Base-by-base conservation (phyloP, 2,329 filamentous ascomycete species). In the Cadophora gregata region DNA sequence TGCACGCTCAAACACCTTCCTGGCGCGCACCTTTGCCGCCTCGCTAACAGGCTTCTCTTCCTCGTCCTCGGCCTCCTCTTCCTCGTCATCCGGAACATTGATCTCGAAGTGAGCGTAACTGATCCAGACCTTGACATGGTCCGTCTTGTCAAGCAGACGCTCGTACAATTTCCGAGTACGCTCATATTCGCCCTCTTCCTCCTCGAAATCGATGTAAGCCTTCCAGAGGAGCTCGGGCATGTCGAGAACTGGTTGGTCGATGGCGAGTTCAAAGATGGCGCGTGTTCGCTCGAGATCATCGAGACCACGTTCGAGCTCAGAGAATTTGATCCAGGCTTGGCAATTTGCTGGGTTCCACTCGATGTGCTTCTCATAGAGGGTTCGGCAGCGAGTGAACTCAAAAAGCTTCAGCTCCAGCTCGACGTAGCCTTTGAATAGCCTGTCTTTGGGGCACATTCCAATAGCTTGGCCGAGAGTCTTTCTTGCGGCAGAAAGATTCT, bases 161-260 rank as follows among this genome's bases (percentile, higher is more conserved):
- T 98, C 95, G 80, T 98, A 99, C 53, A 99, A 83, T 3, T 83
- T 82, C 59, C 96, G 86, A 4, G 93, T 93, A 59, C 89, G 85
- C 62, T 93, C 93, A 79, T 95, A 97, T 79, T 97, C 93, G 75
- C 90, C 92, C 79, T 97, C 93, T 74, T 97, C 93, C 77, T 98
- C 95, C 80, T 99, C 96, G 76, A 98, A 98, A 79, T 99, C 96
- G 74, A 99, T 98, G 79, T 97, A 99, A 1, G 93, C 89, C 81
- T 98, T 98, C 96, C 96, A 99, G 1, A 98, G 84, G 61, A 98
- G 84, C 81, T 99, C 96, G 0, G 96, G 96, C 96, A 99, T 99
- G 78, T 99, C 96, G 16, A 99, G 84, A 36, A 89, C 86, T 1
- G 90, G 85, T 78, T 98, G 94, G 59, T 87, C 84, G 68, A 97